A percentile compares a stretch with the other conserved stretches of the same genome.
Conservation (phyloP, 805 yeast species). For the Martiniozyma abietophila region DNA sequence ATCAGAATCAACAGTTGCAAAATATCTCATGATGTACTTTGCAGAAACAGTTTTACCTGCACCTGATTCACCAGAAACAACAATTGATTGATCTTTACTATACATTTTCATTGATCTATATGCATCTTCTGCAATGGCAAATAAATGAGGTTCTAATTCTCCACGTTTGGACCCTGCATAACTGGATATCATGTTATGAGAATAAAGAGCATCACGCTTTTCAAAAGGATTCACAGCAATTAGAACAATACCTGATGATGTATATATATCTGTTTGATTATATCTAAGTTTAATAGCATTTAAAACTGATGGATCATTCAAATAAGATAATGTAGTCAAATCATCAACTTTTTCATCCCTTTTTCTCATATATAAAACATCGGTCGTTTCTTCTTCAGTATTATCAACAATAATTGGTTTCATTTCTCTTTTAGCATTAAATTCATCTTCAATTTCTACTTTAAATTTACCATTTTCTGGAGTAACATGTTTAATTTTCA, state of each 20-base stretch:
- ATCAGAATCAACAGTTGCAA: constrained; percentile 78
- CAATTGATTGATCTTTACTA: constrained; percentile 83
- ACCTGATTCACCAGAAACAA: constrained; percentile 96
- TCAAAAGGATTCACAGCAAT: constrained; percentile 97
- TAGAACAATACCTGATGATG: constrained; percentile 93
- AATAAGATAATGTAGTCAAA: constrained; percentile 80
- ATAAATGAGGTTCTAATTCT: constrained; percentile 92
- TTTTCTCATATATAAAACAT: constrained; percentile 75
- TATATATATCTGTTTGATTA: constrained; percentile 82
- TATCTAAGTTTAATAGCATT: constrained; percentile 89
- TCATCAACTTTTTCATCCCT: constrained; percentile 95
- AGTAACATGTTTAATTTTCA: constrained; percentile 40
- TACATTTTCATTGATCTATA: constrained; percentile 89
- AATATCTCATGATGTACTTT: constrained; percentile 93
- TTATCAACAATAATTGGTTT: constrained; percentile 39
- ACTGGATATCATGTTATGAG: constrained; percentile 88
- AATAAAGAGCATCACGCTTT: constrained; percentile 80
- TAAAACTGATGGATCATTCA: constrained; percentile 93
- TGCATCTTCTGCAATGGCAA: constrained; percentile 97
- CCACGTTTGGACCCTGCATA: constrained; percentile 91
- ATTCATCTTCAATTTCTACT: constrained; percentile 46
- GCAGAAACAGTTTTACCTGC: constrained; percentile 98
- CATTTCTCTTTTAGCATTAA: constrained; percentile 29
- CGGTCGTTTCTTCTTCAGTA: constrained; percentile 43
- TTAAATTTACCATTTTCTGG: constrained; percentile 35